Percentiles rank a stretch among this genome's conserved stretches.
Evolutionary conservation across 352 stramenopile genomes (phyloP).

Genomic region (Aphanomyces cochlioides): DNA sequence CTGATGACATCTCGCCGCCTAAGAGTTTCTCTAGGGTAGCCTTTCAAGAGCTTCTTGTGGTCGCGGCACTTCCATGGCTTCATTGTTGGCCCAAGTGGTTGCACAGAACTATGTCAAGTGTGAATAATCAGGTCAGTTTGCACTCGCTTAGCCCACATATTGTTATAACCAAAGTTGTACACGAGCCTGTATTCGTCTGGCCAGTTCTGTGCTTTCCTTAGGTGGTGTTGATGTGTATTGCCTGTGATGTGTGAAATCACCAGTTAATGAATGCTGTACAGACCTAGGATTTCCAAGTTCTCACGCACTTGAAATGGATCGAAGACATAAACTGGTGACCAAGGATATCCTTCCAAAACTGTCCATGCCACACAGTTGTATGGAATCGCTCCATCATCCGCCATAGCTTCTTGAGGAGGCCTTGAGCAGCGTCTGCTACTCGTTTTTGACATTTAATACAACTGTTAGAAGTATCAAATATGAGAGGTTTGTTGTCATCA

Average conservation of each 20-base stretch:
- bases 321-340: slow-evolving; percentile 21
- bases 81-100: background rate
- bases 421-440: background rate
- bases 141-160: slow-evolving; percentile 1
- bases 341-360: slow-evolving; percentile 16
- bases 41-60: slow-evolving; percentile 2
- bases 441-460: slow-evolving; percentile 18
- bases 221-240: slow-evolving; percentile 7
- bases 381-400: background rate
- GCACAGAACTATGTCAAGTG: slow-evolving; percentile 1
- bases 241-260: background rate
- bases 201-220: background rate
- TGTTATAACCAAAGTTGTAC: slow-evolving; percentile 24
- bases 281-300: slow-evolving; percentile 19
- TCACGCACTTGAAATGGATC: slow-evolving; percentile 11
- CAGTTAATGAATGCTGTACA: background rate
- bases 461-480: background rate
- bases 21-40: background rate
- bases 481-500: background rate
- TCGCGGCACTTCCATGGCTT: slow-evolving; percentile 11
- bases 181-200: slow-evolving; percentile 8
- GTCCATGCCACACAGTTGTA: slow-evolving; percentile 21
- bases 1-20: background rate
- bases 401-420: background rate
- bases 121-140: background rate